Conservation (phyloP, 129 eudicot species). For the Glebionis coronaria region DNA sequence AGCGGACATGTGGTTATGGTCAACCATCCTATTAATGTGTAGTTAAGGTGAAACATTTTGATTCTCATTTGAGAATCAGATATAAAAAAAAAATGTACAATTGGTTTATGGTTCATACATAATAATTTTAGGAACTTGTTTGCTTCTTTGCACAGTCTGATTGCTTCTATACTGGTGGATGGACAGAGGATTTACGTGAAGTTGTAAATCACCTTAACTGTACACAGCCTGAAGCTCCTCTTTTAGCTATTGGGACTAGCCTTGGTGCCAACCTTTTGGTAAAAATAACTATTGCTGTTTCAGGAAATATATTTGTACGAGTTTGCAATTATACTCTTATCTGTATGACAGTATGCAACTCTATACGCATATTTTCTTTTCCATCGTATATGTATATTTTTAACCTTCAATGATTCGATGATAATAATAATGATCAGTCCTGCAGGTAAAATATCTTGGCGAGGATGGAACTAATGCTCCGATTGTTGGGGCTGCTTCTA, state of each 20-base stretch:
- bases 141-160: slow-evolving; percentile 53
- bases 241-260: slow-evolving; percentile 75
- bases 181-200: slow-evolving; percentile 72
- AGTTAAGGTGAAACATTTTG: too few species aligned
- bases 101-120: too few species aligned
- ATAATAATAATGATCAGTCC: slow-evolving; percentile 16
- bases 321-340: too few species aligned
- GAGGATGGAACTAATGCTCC: slow-evolving; percentile 74
- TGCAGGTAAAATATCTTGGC: slow-evolving; percentile 83
- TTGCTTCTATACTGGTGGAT: slow-evolving; percentile 76
- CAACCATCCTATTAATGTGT: too few species aligned
- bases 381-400: not conserved
- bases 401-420: slow-evolving; percentile 2
- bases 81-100: too few species aligned
- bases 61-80: too few species aligned
- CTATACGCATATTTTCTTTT: not conserved
- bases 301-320: too few species aligned
- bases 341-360: not conserved
- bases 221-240: slow-evolving; percentile 54
- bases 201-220: slow-evolving; percentile 57
- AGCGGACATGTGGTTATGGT: too few species aligned
- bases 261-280: slow-evolving; percentile 94
- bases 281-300: not conserved
- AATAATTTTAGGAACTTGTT: not conserved
- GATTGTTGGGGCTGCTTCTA: slow-evolving; percentile 75